phyloP scores from a whole-genome alignment of 805 yeast species.

The Candida nonsorbophila region DNA sequence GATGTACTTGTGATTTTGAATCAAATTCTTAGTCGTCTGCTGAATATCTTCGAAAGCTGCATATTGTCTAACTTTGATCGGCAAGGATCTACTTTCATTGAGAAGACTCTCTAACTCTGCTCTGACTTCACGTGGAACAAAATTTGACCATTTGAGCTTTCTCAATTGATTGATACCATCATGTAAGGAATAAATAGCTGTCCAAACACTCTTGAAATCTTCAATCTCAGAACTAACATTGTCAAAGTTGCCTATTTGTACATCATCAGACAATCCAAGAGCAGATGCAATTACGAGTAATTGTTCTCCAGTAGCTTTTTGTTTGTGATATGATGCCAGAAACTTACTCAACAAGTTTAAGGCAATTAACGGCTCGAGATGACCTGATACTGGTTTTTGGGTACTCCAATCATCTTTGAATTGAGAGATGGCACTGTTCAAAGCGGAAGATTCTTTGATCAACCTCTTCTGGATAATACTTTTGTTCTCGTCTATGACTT shows the following conservation, averaged over 20 bases:
- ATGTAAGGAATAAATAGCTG: constrained; percentile 49
- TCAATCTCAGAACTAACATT: constrained; percentile 42
- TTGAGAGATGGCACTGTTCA: constrained; percentile 23
- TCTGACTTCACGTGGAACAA: constrained; percentile 42
- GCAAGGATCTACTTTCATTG: constrained; percentile 43
- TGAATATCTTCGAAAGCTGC: constrained; percentile 63
- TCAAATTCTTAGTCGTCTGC: constrained; percentile 31
- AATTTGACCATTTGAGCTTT: constrained; percentile 42
- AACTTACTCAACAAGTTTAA: constrained; percentile 27
- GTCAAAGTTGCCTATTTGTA: constrained; percentile 5
- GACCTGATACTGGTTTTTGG: constrained; percentile 43
- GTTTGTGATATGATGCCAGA: constrained; percentile 9
- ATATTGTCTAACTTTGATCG: constrained; percentile 58
- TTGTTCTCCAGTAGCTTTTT: constrained; percentile 3
- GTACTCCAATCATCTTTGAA: constrained; percentile 43
- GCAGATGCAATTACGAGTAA: constrained; percentile 2
- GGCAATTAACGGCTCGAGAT: constrained; percentile 39
- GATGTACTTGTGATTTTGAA: constrained; percentile 34
- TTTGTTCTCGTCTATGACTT: constrained; percentile 34
- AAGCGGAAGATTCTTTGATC: constrained; percentile 30
- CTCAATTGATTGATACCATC: constrained; percentile 39
- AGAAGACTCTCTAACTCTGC: constrained; percentile 47
- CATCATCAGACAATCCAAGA: constrained; percentile 1
- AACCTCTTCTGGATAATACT: constrained; percentile 40
- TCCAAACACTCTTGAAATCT: constrained; percentile 62